Base-by-base conservation (phyloP, 768 basidiomycete species). In the Naganishia kalamii region DNA sequence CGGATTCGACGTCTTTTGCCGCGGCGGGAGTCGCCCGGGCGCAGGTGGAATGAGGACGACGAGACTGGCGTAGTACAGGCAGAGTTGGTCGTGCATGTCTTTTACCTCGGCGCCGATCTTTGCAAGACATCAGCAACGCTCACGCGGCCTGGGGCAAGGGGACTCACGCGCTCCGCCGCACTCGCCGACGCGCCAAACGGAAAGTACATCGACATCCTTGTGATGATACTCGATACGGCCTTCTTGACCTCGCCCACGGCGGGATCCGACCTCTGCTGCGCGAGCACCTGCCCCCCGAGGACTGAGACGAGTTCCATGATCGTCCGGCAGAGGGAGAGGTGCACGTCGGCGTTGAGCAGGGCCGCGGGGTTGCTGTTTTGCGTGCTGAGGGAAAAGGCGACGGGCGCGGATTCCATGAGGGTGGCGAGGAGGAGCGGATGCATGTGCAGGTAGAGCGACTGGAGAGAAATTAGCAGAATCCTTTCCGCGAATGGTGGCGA, bases 351-450 rank as follows among this genome's bases (percentile, higher is more conserved):
- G 0, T 68, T 62, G 19, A 30, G 23, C 23, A 25, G 29, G 37
- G 32, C 35, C 5, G 50, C 8, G 27, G 47, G 54, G 59, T 43
- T 15, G 62, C 41, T n/a, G 57, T 44, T 3, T 44, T 48, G 29
- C 12, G 17, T 47, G 23, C 71, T 83, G 0, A 89, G 87, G 3
- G 86, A 83, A 78, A 94, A 93, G 1, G 88, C 88, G 15, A 84
- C 74, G 1, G 93, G 90, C 4, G 90, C 90, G 69, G 85, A 85
- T 75, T 98, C 93, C 23, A 98, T 84, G 78, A 91, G 90, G 1
- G 88, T 86, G 23, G 90, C 86, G 1, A 91, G 80, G 12, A 97
- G 80, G 11, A 86, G 86, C 3, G 90, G 82, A 70, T 92, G 85
- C n/a, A 98, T 78, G 15, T 86, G 84, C 60, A 83, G 82, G 63